Percentiles rank a stretch among this genome's conserved stretches.
phyloP scores from a whole-genome alignment of 192 early-diverging fungal genomes.

The Coemansia sp. region DNA sequence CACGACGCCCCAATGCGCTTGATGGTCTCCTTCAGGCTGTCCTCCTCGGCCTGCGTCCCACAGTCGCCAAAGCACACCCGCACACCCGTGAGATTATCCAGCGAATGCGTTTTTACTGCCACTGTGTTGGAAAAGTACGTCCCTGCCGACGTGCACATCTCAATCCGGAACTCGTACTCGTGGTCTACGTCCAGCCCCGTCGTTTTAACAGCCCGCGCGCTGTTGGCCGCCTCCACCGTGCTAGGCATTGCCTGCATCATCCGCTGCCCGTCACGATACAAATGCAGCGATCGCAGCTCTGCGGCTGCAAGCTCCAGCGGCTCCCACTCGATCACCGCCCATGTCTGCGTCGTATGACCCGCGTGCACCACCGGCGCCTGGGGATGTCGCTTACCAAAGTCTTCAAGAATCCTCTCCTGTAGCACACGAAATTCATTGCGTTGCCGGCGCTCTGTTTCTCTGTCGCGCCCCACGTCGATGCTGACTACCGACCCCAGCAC shows the following conservation, averaged over 20 bases:
- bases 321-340: slow-evolving; percentile 89
- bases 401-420: slow-evolving; percentile 79
- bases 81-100: slow-evolving; percentile 98
- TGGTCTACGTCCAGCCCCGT: slow-evolving; percentile 88
- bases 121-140: slow-evolving; percentile 74
- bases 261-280: slow-evolving; percentile 86
- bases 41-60: slow-evolving; percentile 70
- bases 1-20: slow-evolving; percentile 84
- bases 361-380: slow-evolving; percentile 75
- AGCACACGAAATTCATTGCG: slow-evolving; percentile 79
- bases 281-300: slow-evolving; percentile 80
- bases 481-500: slow-evolving; percentile 94
- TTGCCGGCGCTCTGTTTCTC: slow-evolving; percentile 78
- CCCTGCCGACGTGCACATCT: slow-evolving; percentile 91
- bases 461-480: slow-evolving; percentile 89
- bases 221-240: slow-evolving; percentile 33
- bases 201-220: slow-evolving; percentile 62
- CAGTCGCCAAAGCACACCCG: slow-evolving; percentile 93
- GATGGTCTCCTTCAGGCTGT: slow-evolving; percentile 72
- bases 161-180: slow-evolving; percentile 87
- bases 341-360: slow-evolving; percentile 80
- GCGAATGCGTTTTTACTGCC: slow-evolving; percentile 76
- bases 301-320: slow-evolving; percentile 79
- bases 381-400: slow-evolving; percentile 78
- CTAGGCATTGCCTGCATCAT: slow-evolving; percentile 62